Percentiles rank a stretch among this genome's conserved stretches.
phyloP scores from a whole-genome alignment of 2,329 filamentous ascomycete species.

The Emmonsiellopsis sp. region DNA sequence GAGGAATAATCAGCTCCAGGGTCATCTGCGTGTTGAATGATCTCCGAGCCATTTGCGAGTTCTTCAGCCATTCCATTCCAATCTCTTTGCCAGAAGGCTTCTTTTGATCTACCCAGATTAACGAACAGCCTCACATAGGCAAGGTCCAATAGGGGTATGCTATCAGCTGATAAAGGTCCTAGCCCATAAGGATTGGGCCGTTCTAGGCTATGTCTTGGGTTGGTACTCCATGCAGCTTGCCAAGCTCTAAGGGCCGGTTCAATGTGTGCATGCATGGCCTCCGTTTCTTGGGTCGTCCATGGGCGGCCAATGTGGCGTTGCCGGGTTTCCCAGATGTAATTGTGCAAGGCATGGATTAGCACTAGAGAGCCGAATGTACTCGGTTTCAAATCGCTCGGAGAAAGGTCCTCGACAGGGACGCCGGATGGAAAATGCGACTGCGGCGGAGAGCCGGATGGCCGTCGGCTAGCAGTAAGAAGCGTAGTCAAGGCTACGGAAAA shows the following conservation, averaged over 20 bases:
- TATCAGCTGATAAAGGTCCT: constrained; percentile 78
- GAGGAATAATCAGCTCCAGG: constrained; percentile 21
- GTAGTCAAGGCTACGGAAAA: constrained; percentile 78
- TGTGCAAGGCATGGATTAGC: constrained; percentile 88
- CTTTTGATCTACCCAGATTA: constrained; percentile 83
- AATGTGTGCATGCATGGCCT: constrained; percentile 92
- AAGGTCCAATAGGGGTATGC: constrained; percentile 81
- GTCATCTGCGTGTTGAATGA: constrained; percentile 56
- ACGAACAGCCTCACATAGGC: constrained; percentile 90
- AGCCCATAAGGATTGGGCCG: constrained; percentile 74
- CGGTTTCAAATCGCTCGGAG: constrained; percentile 59
- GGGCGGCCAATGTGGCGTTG: constrained; percentile 79
- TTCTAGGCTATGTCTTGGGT: constrained; percentile 74
- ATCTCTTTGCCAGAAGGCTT: constrained; percentile 88
- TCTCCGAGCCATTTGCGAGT: constrained; percentile 66
- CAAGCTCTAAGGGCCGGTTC: constrained; percentile 89
- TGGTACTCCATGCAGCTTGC: constrained; percentile 85
- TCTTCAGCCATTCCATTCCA: constrained; percentile 89
- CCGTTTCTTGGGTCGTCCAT: constrained; percentile 87
- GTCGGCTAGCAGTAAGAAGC: constrained; percentile 64
- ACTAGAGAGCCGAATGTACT: constrained; percentile 90
- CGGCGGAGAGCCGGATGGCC: constrained; percentile 14
- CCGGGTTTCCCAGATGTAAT: constrained; percentile 96
- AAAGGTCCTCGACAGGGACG: constrained; percentile 40
- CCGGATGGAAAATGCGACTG: constrained; percentile 38